These are phyloP conservation scores for Syzygium malaccense DNA, from an alignment of 441 rosid species.

Conservation along the genomic window DNA sequence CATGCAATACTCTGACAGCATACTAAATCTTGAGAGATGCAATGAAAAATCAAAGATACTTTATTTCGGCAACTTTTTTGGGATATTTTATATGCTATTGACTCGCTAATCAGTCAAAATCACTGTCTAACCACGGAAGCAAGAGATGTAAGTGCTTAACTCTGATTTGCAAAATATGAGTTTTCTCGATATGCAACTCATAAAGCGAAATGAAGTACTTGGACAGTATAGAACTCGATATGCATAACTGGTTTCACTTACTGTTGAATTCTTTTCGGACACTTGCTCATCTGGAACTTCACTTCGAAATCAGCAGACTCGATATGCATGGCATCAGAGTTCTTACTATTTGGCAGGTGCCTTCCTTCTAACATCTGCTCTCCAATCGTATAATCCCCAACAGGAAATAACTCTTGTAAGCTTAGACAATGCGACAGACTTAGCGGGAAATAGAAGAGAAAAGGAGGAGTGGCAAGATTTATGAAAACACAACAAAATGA, in stretches of 20 bases:
- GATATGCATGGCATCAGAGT: constrained; percentile 8
- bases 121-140: not conserved
- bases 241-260: constrained; percentile 11
- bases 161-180: not conserved
- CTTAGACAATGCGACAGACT: not conserved
- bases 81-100: not conserved
- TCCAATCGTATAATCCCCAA: not conserved
- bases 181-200: not conserved
- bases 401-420: not conserved
- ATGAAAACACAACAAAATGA: not conserved
- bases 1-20: not conserved
- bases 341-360: not conserved
- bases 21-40: not conserved
- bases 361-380: constrained; percentile 52
- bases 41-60: not conserved
- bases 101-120: not conserved
- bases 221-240: not conserved
- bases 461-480: not conserved
- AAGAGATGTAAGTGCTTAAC: not conserved
- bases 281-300: constrained; percentile 31
- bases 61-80: not conserved
- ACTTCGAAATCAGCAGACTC: constrained; percentile 22
- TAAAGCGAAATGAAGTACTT: not conserved
- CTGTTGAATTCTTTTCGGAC: constrained; percentile 38
- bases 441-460: not conserved